Evolutionary conservation across 257 asterid genomes (phyloP), one percentile per base, ranked within the genome.

Genomic region (Plantago major): DNA sequence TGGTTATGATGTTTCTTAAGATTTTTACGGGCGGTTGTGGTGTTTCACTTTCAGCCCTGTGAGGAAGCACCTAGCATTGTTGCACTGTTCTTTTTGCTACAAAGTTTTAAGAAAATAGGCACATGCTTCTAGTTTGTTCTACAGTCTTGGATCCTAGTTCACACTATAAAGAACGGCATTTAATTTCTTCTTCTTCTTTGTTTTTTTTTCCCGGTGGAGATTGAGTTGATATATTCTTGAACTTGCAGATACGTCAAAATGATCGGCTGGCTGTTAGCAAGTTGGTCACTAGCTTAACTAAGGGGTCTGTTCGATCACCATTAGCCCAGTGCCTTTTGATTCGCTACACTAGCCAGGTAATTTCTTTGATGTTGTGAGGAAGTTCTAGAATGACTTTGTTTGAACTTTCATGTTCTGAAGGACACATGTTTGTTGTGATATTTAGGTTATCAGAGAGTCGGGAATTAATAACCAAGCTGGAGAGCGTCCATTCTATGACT

Each of bases 251-350:
- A 74, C 85, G 97, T 14, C 97, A 90, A 80, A 90, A 87, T 75
- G 97, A 90, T 61, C 84, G 97, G 49, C 66, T 90, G 76, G 97
- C 97, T 78, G 94, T 90, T 69, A 87, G 87, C 94, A 90, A 90
- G 79, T 82, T 87, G 75, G 95, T 90, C 68, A 78, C 88, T 70
- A 87, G 94, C 73, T 83, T 90, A 83, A 90, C 97, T n/a, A 90
- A 81, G 73, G 97, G 97, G 56, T 73, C 87, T 58, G 95, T 87
- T 65, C 94, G 97, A 50, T 85, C 97, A 49, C 96, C 97, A 61
- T 67, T 90, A 74, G 97, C 97, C 65, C 97, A 90, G 64, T 90
- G 96, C 77, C 96, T 90, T 70, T 74, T 90, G 80, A 90, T 90
- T 73, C 96, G 96, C 68, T 90, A 90, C 74, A 73, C 96, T 52